Percentiles rank a stretch among this genome's conserved stretches.
phyloP scores from a whole-genome alignment of 352 stramenopile species.

The Blastocystis sp. region DNA sequence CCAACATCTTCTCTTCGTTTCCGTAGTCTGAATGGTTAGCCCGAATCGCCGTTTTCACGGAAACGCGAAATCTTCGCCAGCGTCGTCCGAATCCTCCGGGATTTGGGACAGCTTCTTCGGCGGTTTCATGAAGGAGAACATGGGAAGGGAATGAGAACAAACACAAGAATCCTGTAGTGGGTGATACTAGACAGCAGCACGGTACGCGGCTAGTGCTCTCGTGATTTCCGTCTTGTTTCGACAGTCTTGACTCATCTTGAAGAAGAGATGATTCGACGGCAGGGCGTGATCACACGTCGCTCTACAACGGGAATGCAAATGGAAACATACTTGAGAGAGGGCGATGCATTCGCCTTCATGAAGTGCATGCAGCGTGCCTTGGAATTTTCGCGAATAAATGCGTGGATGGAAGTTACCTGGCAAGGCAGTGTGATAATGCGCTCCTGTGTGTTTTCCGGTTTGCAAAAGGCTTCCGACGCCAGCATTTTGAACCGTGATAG shows the following conservation, averaged over 20 bases:
- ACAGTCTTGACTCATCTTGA: background rate
- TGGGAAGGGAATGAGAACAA: background rate
- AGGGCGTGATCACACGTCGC: background rate
- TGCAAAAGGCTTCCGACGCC: background rate
- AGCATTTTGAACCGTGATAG: background rate
- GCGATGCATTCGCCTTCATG: background rate
- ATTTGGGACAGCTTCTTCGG: conserved; percentile 8
- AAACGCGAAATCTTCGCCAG: background rate
- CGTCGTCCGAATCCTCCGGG: background rate
- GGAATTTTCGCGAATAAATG: background rate
- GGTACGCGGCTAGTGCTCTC: background rate
- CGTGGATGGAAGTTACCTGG: background rate
- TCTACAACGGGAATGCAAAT: background rate
- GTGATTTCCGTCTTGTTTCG: background rate
- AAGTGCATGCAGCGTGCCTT: background rate
- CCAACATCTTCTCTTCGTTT: background rate
- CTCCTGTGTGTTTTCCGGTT: background rate
- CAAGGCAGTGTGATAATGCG: background rate
- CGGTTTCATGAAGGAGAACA: conserved; percentile 7
- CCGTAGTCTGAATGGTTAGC: background rate
- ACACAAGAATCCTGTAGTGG: background rate
- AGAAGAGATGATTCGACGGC: background rate
- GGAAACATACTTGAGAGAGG: background rate
- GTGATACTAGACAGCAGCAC: background rate
- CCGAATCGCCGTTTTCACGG: background rate